Base-by-base conservation (phyloP, 768 basidiomycete species). In the Hydnum rufescens region DNA sequence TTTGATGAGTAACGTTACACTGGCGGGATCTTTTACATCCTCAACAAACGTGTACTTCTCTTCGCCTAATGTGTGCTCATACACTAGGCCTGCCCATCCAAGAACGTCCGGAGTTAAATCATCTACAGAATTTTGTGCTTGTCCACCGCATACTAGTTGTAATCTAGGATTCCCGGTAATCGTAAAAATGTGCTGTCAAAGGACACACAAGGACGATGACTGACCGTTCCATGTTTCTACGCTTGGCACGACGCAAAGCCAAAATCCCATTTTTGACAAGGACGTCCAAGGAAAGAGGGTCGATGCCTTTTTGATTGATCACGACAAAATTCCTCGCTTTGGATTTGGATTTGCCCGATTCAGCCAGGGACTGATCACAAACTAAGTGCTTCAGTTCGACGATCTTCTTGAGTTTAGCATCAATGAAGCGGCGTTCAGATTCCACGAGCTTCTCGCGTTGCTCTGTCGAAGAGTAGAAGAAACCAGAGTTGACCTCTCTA, bases 231-330 rank as follows among this genome's bases (percentile, higher is more conserved):
- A 99, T 97, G 64, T 99, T 99, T 61, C 95, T 78, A 63, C 95
- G 74, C 72, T 99, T 99, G 18, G 95, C 95, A 55, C 95, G 74
- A 57, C 95, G 76, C 49, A 99, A 74, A 22, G 89, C 93, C 54
- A 99, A 67, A 57, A 99, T 97, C 8, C 90, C 93, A 65, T 89
- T 85, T 73, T 97, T 97, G 42, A 87, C 90, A 36, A 99, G 71
- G 39, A 97, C 80, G 66, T 99, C 95, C 53, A 99, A 73, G 60
- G 83, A 87, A 63, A 99, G 75, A 4, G 95, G 95, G 65, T 99
- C 95, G 58, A 99, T 99, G 57, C 95, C 95, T 67, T 99, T 99
- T 67, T 99, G 95, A 66, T 97, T 99, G 68, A 99, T 82, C 52
- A 97, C 66, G 49, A 97, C 93, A 63, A 99, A 96, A 62, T 71